Conservation (phyloP, 441 rosid genomes). For the Adansonia rubrostipa region DNA sequence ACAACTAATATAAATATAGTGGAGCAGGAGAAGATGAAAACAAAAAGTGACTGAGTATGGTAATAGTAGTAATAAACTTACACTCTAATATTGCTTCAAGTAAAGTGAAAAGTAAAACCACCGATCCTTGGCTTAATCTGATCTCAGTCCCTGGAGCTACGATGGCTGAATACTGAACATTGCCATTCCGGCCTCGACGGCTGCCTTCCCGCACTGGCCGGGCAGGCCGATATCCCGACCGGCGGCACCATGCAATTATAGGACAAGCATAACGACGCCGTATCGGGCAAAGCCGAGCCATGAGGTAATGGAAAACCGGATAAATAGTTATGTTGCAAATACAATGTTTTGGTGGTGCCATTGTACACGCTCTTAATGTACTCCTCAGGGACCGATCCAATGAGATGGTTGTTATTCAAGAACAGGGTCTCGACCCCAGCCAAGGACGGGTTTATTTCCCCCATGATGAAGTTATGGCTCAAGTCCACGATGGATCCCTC, state of each 20-base stretch:
- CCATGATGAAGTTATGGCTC: conserved; percentile 70
- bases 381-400: conserved; percentile 63
- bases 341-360: conserved; percentile 59
- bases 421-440: conserved; percentile 67
- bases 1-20: no score
- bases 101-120: neutral
- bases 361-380: conserved; percentile 48
- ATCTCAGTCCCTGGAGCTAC: conserved; percentile 35
- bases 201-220: conserved; percentile 54
- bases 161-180: conserved; percentile 52
- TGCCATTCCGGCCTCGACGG: conserved; percentile 62
- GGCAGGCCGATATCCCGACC: conserved; percentile 58
- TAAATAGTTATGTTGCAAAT: conserved; percentile 77
- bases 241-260: conserved; percentile 79
- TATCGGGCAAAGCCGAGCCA: conserved; percentile 49
- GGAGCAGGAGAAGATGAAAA: neutral
- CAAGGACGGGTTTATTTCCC: conserved; percentile 49
- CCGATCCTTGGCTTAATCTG: neutral
- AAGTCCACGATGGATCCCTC: conserved; percentile 67
- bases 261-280: conserved; percentile 66
- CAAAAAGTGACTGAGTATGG: neutral
- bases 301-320: conserved; percentile 52
- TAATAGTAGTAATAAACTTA: neutral
- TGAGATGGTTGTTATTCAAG: conserved; percentile 70
- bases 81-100: neutral